Evolutionary conservation across 108 stramenopile genomes (phyloP), one percentile per base, ranked within the genome.

Genomic region (Nitzschia palea): DNA sequence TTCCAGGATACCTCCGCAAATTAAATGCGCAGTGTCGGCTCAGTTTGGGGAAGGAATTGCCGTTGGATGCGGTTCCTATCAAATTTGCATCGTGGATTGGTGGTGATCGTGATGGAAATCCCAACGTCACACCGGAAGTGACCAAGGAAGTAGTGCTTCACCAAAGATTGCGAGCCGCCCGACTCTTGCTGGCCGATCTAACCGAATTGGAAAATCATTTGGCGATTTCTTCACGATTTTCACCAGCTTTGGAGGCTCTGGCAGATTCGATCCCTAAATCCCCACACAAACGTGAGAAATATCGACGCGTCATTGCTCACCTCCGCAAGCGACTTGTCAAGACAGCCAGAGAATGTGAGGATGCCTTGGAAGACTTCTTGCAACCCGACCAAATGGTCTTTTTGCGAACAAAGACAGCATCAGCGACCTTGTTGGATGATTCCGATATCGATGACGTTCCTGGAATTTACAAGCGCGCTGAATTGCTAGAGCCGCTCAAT

Each of bases 41-140:
- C 32, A 76, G 83, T 1, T 71, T 96, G 31, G 93, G 89, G 14
- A 83, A 75, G 54, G 62, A 76, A 30, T 79, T 98, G 15, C 98
- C 98, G 6, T 76, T 97, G 6, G 89, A 94, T 40, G 77, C 67
- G 3, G 79, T 88, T 3, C 98, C 98, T 3, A 83, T 98, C 55
- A 80, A 86, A 30, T 96, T 98, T 67, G 96, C 94, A 3, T 91
- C 90, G 6, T 98, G 97, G 97, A 98, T 98, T 76, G 96, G 95
- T 22, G 96, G 96, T 25, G 96, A 98, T 65, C 86, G 96, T 8
- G 69, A 68, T 55, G 97, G 98, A 20, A 98, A 98, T 76, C 98
- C 98, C 26, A 97, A 97, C 70, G 95, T 96, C 18, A 95, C 96
- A 1, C 94, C 98, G 6, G 70, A 77, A 32, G 96, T 97, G 0